Evolutionary conservation across 2,329 filamentous ascomycete genomes (phyloP).

Genomic region (Penicillium sp.): DNA sequence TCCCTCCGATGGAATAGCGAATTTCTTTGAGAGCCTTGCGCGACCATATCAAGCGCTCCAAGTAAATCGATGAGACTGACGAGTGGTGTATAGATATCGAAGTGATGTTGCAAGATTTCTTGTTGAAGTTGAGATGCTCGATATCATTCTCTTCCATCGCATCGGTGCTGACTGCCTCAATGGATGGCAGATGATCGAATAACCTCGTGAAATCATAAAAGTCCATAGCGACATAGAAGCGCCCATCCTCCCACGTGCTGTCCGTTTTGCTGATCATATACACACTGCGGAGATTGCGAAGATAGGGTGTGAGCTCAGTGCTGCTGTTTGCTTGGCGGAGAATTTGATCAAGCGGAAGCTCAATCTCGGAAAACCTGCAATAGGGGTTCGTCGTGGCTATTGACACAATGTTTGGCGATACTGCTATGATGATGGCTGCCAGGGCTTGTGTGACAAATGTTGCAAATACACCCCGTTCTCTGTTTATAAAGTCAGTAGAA

Average conservation of each 20-base stretch:
- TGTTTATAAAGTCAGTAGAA: not conserved
- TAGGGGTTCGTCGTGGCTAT: constrained; percentile 10
- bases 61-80: constrained; percentile 3
- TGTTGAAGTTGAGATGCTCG: not conserved
- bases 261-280: constrained; percentile 10
- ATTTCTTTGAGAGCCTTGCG: constrained; percentile 18
- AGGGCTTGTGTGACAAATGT: constrained; percentile 20
- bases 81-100: constrained; percentile 17
- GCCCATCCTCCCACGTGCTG: not conserved
- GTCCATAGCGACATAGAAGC: constrained; percentile 13
- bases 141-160: constrained; percentile 3
- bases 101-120: constrained; percentile 17
- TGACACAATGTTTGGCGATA: constrained; percentile 21
- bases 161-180: constrained; percentile 20
- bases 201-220: constrained; percentile 11
- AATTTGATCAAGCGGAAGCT: constrained; percentile 17
- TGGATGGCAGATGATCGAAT: constrained; percentile 19
- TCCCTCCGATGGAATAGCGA: constrained; percentile 20
- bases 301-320: constrained; percentile 6
- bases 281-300: constrained; percentile 15
- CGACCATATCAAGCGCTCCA: constrained; percentile 13
- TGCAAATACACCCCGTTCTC: not conserved
- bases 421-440: constrained; percentile 18
- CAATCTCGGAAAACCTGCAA: not conserved
- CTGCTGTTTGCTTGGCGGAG: constrained; percentile 7